A percentile compares a stretch with the other conserved stretches of the same genome.
Conservation (phyloP, 2,329 filamentous ascomycete genomes). For the Penicillium italicum region DNA sequence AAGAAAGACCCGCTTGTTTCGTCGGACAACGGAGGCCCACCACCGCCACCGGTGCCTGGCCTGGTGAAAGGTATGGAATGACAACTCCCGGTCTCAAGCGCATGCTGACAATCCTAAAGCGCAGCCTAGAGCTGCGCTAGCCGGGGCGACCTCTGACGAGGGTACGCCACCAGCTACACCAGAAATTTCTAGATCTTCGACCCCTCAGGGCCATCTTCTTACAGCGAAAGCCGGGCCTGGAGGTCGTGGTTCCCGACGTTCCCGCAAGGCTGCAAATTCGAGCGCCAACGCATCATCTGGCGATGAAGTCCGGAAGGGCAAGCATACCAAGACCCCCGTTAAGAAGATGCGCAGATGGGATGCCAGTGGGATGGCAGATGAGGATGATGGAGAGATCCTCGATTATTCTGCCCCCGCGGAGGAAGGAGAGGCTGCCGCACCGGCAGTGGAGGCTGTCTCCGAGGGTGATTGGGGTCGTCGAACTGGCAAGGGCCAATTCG, state of each 20-base stretch:
- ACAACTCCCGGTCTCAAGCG: not conserved
- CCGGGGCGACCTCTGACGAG: slow-evolving; percentile 56
- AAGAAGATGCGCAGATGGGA: slow-evolving; percentile 95
- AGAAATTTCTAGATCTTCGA: slow-evolving; percentile 73
- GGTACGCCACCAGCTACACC: slow-evolving; percentile 68
- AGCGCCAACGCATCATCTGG: slow-evolving; percentile 64
- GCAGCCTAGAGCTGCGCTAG: slow-evolving; percentile 45
- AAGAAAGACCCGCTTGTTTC: slow-evolving; percentile 48
- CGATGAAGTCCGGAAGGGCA: slow-evolving; percentile 69
- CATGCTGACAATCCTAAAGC: slow-evolving; percentile 31
- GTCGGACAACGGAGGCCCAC: slow-evolving; percentile 50
- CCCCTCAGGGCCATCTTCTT: slow-evolving; percentile 67
- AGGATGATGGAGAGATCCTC: slow-evolving; percentile 73
- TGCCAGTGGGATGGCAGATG: slow-evolving; percentile 79
- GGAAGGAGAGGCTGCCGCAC: slow-evolving; percentile 53
- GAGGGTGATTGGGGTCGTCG: slow-evolving; percentile 78
- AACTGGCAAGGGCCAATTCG: slow-evolving; percentile 85
- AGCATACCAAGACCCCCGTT: slow-evolving; percentile 46
- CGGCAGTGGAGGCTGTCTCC: slow-evolving; percentile 69
- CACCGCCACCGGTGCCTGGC: slow-evolving; percentile 51
- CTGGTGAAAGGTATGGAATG: slow-evolving; percentile 46
- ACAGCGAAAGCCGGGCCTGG: slow-evolving; percentile 71
- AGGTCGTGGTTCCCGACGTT: slow-evolving; percentile 73
- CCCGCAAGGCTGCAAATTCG: slow-evolving; percentile 63
- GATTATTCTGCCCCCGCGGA: slow-evolving; percentile 77